A percentile compares a stretch with the other conserved stretches of the same genome.
phyloP scores from a whole-genome alignment of 2,329 filamentous ascomycete genomes.

The Neoarthrinium moseri region DNA sequence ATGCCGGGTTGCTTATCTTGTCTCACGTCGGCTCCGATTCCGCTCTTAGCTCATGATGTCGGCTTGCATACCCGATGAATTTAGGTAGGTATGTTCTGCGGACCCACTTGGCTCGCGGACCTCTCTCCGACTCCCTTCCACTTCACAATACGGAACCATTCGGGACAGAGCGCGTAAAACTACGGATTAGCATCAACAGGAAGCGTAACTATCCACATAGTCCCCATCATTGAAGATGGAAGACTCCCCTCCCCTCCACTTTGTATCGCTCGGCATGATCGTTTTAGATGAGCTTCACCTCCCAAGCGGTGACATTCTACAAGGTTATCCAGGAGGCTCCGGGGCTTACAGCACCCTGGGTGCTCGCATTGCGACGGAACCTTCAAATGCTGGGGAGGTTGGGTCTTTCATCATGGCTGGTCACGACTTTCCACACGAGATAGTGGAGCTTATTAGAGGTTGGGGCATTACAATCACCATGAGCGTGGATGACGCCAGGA shows the following conservation, averaged over 20 bases:
- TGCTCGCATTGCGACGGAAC: slow-evolving; percentile 9
- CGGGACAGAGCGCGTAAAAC: too few species aligned
- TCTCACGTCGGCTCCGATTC: neutral
- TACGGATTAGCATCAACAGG: too few species aligned
- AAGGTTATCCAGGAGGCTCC: slow-evolving; percentile 29
- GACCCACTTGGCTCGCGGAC: neutral
- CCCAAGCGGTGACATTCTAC: slow-evolving; percentile 19
- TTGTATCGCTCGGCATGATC: slow-evolving; percentile 31
- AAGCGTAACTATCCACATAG: too few species aligned
- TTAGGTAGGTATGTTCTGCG: neutral
- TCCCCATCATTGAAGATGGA: too few species aligned
- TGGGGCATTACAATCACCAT: slow-evolving; percentile 9
- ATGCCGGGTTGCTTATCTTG: neutral
- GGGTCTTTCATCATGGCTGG: slow-evolving; percentile 13
- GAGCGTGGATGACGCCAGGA: neutral
- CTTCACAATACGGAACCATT: neutral
- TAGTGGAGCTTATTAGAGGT: neutral
- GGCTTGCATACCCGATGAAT: neutral
- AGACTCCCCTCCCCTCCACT: slow-evolving; percentile 14
- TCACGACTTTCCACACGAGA: slow-evolving; percentile 13
- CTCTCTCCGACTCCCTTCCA: neutral
- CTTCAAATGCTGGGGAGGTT: neutral
- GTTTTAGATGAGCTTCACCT: slow-evolving; percentile 33
- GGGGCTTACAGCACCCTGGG: slow-evolving; percentile 22
- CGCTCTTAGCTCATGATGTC: neutral